Conservation (phyloP, 140 eudicot species). For the Erigeron philadelphicus region DNA sequence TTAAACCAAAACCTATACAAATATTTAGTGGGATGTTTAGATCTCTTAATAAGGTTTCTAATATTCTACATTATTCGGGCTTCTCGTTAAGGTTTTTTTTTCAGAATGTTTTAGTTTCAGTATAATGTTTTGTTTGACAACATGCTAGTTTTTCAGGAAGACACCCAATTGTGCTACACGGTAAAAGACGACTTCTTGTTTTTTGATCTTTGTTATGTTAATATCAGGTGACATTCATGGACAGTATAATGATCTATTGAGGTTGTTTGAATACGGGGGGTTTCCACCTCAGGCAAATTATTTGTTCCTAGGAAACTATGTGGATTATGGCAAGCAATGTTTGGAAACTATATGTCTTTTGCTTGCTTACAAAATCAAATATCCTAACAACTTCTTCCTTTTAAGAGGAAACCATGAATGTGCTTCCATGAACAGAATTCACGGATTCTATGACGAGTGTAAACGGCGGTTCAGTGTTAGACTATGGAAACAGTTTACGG, state of each 20-base stretch:
- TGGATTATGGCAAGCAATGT: slow-evolving; percentile 13
- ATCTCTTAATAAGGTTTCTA: background rate
- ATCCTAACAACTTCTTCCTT: no score
- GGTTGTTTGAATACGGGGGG: slow-evolving; percentile 17
- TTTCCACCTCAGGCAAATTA: slow-evolving; percentile 11
- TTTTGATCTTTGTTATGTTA: background rate
- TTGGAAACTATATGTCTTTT: slow-evolving; percentile 10
- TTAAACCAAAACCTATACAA: no score
- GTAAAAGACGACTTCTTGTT: no score
- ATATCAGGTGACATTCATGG: slow-evolving; percentile 19
- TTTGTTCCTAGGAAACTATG: slow-evolving; percentile 15
- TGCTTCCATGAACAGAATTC: background rate
- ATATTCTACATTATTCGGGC: background rate
- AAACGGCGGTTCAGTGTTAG: slow-evolving; percentile 21
- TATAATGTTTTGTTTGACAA: no score
- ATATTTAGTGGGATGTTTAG: no score
- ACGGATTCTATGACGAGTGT: background rate
- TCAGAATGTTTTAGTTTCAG: no score
- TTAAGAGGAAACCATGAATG: no score
- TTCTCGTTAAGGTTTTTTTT: no score
- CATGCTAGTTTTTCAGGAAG: no score
- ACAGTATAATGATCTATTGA: slow-evolving; percentile 6
- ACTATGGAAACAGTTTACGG: slow-evolving; percentile 41
- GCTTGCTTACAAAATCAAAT: no score
- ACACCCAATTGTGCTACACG: no score